Evolutionary conservation across 2,329 filamentous ascomycete genomes (phyloP).

Genomic region (Proliferodiscus dingleyae): DNA sequence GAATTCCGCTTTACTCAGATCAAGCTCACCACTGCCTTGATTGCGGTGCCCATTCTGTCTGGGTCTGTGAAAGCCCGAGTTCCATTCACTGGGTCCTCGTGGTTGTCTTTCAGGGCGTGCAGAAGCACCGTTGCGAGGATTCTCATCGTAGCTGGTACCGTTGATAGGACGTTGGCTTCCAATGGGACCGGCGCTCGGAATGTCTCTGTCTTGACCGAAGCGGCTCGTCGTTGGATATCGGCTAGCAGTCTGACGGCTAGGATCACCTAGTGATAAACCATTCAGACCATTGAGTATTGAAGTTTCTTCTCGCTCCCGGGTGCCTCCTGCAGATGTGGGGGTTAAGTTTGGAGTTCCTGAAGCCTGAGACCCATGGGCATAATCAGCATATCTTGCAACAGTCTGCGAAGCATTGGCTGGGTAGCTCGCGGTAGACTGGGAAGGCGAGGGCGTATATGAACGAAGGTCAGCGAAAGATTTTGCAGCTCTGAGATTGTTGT

Average conservation of each 20-base stretch:
- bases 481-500: conserved; percentile 80
- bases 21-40: conserved; percentile 49
- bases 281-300: conserved; percentile 47
- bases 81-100: conserved; percentile 57
- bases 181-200: conserved; percentile 50
- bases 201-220: conserved; percentile 47
- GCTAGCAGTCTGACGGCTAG: conserved; percentile 26
- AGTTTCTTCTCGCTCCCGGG: conserved; percentile 27
- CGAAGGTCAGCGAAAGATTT: conserved; percentile 96
- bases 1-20: conserved; percentile 18
- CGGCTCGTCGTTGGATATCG: conserved; percentile 34
- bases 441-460: conserved; percentile 91
- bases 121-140: conserved; percentile 23
- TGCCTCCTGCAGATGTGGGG: conserved; percentile 73
- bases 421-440: conserved; percentile 84
- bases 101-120: conserved; percentile 56
- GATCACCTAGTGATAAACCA: conserved; percentile 50
- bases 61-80: conserved; percentile 49
- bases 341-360: conserved; percentile 64
- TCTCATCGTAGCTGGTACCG: conserved; percentile 27
- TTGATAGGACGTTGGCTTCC: conserved; percentile 57
- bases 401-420: conserved; percentile 62
- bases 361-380: conserved; percentile 50
- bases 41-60: conserved; percentile 58
- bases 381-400: conserved; percentile 51